Base-by-base conservation (phyloP, 768 basidiomycete species). In the Dendrothele bispora region DNA sequence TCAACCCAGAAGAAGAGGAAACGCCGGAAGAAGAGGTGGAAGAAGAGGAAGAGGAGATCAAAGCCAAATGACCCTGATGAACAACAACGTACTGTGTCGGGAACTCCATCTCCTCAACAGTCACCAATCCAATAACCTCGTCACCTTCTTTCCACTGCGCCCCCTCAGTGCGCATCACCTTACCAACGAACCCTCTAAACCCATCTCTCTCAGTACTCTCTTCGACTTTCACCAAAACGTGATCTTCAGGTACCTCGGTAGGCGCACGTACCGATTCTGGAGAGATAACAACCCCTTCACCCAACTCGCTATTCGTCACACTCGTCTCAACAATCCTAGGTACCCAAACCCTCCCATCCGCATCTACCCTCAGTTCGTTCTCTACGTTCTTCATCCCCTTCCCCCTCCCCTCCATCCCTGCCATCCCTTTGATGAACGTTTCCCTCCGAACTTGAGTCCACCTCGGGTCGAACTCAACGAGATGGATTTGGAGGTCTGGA, bases 11-110 rank as follows among this genome's bases (percentile, higher is more conserved):
- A n/a, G n/a, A n/a, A n/a, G n/a, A n/a, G n/a, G n/a, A n/a, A n/a
- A n/a, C n/a, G n/a, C n/a, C n/a, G n/a, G n/a, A n/a, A n/a, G n/a
- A n/a, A n/a, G n/a, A n/a, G n/a, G n/a, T n/a, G n/a, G n/a, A n/a
- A n/a, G n/a, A n/a, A 11, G 11, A 29, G 5, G 41, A 29, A 17
- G 26, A 6, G 1, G 18, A 30, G 17, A 43, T 20, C 5, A 30
- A 43, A 2, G 41, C 41, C 17, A 43, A 43, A 12, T 43, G 41
- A 5, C 41, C 41, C 32, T 43, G 27, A 12, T 43, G 41, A 7
- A 30, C 41, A 15, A 43, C 41, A n/a, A 43, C 17, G 41, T 43
- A 43, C n/a, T 26, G 27, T 20, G 25, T 43, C 5, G 41, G 41
- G 18, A 43, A 43, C 17, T 43, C 41, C 27, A 29, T 43, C 41